These are phyloP conservation scores for Rehmannia glutinosa DNA, from an alignment of 257 asterid genomes.

Conservation along the genomic window DNA sequence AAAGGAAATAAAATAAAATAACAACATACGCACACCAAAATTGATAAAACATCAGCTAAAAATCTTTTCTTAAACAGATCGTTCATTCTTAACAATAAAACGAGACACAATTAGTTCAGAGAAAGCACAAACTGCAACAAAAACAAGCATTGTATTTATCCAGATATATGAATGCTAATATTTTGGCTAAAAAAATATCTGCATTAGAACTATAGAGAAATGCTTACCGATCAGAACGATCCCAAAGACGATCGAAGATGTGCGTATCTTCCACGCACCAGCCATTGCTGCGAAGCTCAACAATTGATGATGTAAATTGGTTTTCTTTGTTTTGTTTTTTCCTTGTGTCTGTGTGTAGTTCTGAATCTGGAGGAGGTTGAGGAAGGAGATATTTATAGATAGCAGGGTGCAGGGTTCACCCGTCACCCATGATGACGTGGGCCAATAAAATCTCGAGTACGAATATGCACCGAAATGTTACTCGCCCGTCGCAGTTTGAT, in stretches of 20 bases:
- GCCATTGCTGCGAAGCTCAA: constrained; percentile 49
- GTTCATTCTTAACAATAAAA: not conserved
- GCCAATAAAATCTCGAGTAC: constrained; percentile 38
- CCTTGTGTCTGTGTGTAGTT: not conserved
- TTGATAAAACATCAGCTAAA: not conserved
- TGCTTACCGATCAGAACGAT: constrained; percentile 54
- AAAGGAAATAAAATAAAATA: not conserved
- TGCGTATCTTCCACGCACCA: constrained; percentile 45
- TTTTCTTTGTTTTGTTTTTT: not conserved
- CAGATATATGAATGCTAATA: not conserved
- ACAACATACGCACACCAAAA: not conserved
- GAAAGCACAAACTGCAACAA: not conserved
- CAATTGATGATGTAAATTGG: not conserved
- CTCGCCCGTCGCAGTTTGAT: constrained; percentile 6
- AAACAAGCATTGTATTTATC: not conserved
- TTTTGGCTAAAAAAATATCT: constrained; percentile 5
- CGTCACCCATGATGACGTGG: constrained; percentile 57
- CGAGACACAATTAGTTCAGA: not conserved
- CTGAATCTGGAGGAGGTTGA: constrained; percentile 10
- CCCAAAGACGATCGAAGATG: constrained; percentile 40
- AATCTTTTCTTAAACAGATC: not conserved
- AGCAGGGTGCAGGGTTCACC: constrained; percentile 1
- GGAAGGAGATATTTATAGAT: constrained; percentile 12
- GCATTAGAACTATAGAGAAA: not conserved
- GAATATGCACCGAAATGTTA: not conserved